Evolutionary conservation across 306 rosid species (phyloP), one percentile per base, ranked within the genome.

Genomic region (Boehmeria nivea): DNA sequence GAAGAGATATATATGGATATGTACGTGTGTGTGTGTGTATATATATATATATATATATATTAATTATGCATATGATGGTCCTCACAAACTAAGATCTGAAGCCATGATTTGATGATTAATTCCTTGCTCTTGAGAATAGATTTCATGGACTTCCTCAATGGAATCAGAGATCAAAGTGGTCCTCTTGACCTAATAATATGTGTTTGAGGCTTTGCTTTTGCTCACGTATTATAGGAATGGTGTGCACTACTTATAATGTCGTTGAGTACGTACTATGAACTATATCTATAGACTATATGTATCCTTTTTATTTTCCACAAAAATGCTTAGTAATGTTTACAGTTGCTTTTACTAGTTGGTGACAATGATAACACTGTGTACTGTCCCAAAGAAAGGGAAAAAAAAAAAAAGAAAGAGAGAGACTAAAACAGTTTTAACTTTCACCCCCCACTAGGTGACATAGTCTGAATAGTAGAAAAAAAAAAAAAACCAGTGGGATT

Each of bases 11-110:
- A 50, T 11, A 15, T 43, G 54, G 60, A 54, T 33, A 40, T 11
- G 17, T 11, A 11, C 45, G 5, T 40, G 45, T 40, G 16, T 8
- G 12, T 10, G 45, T 11, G n/a, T 14, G 4, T 40, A 40, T 14
- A 40, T 11, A 10, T 10, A 31, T 4, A 31, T 10, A 31, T 2
- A 31, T 31, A 31, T 31, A 31, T 6, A 31, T 31, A 31, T 10
- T 31, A 6, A 31, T 31, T 31, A 31, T 31, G 36, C 36, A 31
- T 31, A 2, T 51, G 34, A 21, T 57, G 24, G 20, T 7, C 46
- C 58, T 51, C 60, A 16, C 46, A 39, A 50, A 44, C 44, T 53
- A 53, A 57, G 48, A 67, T 57, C 45, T 38, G 9, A 11, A 0
- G 20, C 38, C 64, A 43, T 43, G 53, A 59, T 26, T 59, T 14